These are phyloP conservation scores for Starmerella floricola DNA, from an alignment of 805 yeast genomes.

Conservation along the genomic window DNA sequence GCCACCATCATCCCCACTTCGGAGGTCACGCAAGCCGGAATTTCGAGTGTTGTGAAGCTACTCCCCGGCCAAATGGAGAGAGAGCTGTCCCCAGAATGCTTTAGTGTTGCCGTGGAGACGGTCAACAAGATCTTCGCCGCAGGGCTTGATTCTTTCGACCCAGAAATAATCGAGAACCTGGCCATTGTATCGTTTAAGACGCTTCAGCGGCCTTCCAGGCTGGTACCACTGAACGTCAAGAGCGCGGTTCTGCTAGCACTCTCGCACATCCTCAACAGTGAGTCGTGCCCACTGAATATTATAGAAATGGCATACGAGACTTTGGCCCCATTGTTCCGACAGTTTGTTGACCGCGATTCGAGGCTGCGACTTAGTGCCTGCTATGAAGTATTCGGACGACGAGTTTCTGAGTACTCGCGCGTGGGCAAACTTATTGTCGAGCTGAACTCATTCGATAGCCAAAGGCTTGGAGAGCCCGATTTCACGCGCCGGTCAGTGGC, in stretches of 20 bases:
- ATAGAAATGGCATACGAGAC: conserved; percentile 32
- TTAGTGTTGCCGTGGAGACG: conserved; percentile 17
- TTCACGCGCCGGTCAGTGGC: conserved; percentile 63
- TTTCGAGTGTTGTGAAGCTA: not conserved
- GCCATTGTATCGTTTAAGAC: conserved; percentile 48
- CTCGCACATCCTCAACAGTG: conserved; percentile 39
- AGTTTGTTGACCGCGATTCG: conserved; percentile 47
- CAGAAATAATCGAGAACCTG: conserved; percentile 41
- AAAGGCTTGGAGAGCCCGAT: conserved; percentile 61
- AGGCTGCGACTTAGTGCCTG: conserved; percentile 51
- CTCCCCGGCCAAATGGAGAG: conserved; percentile 14
- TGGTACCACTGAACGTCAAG: conserved; percentile 42
- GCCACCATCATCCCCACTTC: conserved; percentile 1
- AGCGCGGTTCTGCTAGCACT: conserved; percentile 47
- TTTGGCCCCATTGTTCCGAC: conserved; percentile 46
- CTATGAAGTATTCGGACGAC: conserved; percentile 42
- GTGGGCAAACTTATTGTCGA: conserved; percentile 47
- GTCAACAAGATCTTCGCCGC: conserved; percentile 37
- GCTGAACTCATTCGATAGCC: conserved; percentile 55
- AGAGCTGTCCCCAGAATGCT: conserved; percentile 11
- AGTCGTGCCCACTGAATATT: conserved; percentile 14
- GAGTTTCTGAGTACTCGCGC: conserved; percentile 34
- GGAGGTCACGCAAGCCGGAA: not conserved
- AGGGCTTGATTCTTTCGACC: conserved; percentile 45
- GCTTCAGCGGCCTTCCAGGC: conserved; percentile 44